Conservation (phyloP, 345 rosid genomes). For the Clausena lansium region DNA sequence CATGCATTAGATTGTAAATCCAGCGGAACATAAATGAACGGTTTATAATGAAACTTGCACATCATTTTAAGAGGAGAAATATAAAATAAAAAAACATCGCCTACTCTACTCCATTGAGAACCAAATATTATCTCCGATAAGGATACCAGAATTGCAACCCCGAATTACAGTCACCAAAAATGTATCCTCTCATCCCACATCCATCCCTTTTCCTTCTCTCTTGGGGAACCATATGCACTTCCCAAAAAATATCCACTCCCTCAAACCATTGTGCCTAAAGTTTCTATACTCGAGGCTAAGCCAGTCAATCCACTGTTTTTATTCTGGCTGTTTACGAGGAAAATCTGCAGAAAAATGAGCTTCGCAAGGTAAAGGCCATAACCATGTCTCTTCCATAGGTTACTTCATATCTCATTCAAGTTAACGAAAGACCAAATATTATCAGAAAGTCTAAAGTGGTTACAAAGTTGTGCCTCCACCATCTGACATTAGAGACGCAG, state of each 20-base stretch:
- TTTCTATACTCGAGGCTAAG: not conserved
- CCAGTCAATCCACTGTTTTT: not conserved
- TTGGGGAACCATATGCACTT: not conserved
- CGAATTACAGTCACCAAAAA: not conserved
- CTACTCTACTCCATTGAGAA: no score
- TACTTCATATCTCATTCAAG: not conserved
- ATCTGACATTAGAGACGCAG: slow-evolving; percentile 95
- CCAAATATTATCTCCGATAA: not conserved
- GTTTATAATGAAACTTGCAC: not conserved
- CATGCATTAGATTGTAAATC: no score
- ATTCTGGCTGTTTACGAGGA: not conserved
- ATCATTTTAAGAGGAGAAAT: not conserved
- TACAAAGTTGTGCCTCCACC: slow-evolving; percentile 84
- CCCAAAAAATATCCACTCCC: not conserved
- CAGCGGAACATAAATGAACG: not conserved
- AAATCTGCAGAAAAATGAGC: not conserved
- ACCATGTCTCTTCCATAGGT: not conserved
- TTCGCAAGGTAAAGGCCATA: not conserved
- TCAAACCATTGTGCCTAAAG: not conserved
- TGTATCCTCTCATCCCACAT: not conserved
- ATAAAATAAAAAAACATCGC: not conserved
- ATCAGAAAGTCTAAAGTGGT: not conserved
- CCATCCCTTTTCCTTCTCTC: not conserved
- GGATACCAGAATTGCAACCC: not conserved
- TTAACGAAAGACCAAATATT: not conserved